Evolutionary conservation across 1,284 basidiomycete species (phyloP), one percentile per base, ranked within the genome.

Genomic region (Polyporus tsugae): DNA sequence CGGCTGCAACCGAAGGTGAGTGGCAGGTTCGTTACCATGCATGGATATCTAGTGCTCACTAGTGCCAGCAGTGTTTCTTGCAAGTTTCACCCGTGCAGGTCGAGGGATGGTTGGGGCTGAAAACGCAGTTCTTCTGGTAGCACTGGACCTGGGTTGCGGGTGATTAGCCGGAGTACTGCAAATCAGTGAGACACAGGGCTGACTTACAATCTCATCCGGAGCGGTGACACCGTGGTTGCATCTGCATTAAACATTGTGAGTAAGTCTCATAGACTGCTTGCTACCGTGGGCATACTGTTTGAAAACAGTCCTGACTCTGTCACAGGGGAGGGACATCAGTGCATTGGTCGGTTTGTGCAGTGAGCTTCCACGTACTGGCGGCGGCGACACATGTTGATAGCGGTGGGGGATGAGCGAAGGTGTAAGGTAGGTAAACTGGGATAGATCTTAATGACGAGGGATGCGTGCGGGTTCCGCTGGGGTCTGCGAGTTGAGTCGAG

Each of bases 61-160:
- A 91, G 78, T 92, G 91, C 89, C 89, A 92, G 77, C 91, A 92
- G 64, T 81, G 84, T 70, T 83, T 77, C 67, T 78, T 84, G 76
- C 91, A 92, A 55, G 76, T 67, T 13, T 87, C 87, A 5, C 86
- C 84, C 44, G 70, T 65, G 76, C 90, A 91, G 52, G 78, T 77
- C 42, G 68, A 73, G 39, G 89, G 83, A 77, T 92, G 91, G 41
- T 76, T 81, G 10, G 86, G 84, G 74, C 91, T 92, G 77, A 92
- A 91, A 78, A 85, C 89, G 81, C 91, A 92, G 65, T 80, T 85
- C 42, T 79, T 75, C 62, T 85, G 78, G 72, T 87, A 84, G 73
- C 91, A 92, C 75, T 87, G 86, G 74, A 92, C 89, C 91, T 92
- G 69, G 35, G 39, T 74, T 52, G 46, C n/a, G 60, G 60, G 62